phyloP scores from a whole-genome alignment of 2,329 filamentous ascomycete species.

The Aspergillus chevalieri region DNA sequence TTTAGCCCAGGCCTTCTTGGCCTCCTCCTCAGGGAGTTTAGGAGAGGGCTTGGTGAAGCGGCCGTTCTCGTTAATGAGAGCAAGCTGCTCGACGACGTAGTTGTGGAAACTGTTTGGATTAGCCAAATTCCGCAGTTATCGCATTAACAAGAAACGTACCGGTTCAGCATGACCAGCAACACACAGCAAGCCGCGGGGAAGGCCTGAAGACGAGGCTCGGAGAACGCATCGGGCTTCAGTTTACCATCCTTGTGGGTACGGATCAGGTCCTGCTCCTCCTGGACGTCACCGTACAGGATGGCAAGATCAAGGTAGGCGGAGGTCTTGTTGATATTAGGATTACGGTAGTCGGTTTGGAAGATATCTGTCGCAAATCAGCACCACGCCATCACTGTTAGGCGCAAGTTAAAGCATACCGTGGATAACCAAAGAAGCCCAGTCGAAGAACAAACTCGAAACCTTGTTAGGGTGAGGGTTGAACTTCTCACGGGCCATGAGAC shows the following conservation, averaged over 20 bases:
- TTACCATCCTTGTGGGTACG: slow-evolving; percentile 63
- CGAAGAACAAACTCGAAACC: slow-evolving; percentile 65
- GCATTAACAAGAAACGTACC: slow-evolving; percentile 11
- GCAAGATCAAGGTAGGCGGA: slow-evolving; percentile 68
- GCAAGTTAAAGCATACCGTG: slow-evolving; percentile 46
- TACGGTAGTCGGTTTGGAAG: slow-evolving; percentile 61
- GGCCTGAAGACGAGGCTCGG: slow-evolving; percentile 62
- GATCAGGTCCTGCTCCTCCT: slow-evolving; percentile 45
- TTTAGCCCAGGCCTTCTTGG: slow-evolving; percentile 54
- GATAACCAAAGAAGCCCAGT: slow-evolving; percentile 68
- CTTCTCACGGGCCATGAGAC: slow-evolving; percentile 37
- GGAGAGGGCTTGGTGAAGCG: slow-evolving; percentile 64
- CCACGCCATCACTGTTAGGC: background rate
- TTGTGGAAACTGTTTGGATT: slow-evolving; percentile 63
- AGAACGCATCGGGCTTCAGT: slow-evolving; percentile 67
- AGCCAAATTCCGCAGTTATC: background rate
- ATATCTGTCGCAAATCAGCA: slow-evolving; percentile 44
- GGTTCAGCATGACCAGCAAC: slow-evolving; percentile 64
- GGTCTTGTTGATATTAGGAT: slow-evolving; percentile 58
- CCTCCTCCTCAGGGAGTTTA: slow-evolving; percentile 45
- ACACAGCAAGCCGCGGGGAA: slow-evolving; percentile 68
- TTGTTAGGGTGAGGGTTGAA: slow-evolving; percentile 59
- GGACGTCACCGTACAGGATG: slow-evolving; percentile 61
- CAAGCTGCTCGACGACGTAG: slow-evolving; percentile 70
- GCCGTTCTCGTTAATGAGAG: slow-evolving; percentile 76